Base-by-base conservation (phyloP, 305 asterid genomes). In the Lippia alba region DNA sequence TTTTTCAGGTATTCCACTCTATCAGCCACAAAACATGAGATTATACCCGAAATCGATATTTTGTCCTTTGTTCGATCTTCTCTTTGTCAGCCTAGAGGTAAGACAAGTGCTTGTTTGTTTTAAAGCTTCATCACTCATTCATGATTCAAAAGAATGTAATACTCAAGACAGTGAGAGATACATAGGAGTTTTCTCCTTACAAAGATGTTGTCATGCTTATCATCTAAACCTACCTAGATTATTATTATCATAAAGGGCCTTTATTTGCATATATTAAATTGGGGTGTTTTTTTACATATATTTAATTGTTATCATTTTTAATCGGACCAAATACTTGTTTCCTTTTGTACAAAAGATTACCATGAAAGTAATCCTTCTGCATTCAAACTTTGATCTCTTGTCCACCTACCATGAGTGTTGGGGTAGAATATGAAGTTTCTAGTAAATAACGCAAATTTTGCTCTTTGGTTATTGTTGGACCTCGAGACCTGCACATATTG, bases 1-100 rank as follows among this genome's bases (percentile, higher is more conserved):
- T 67, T 74, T 86, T 85, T 78, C 98, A 91, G 98, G 88, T 86
- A 83, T 82, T 86, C 92, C 30, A 80, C 94, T 41, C 62, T 79
- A 55, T 58, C 91, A 39, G 67, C 79, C 64, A 65, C 72, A 61
- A 71, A 76, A 40, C 75, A 18, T 56, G 71, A 78, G 71, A 61
- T 50, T 58, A 76, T 60, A 53, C 54, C 81, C 2, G 74, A 74
- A 10, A 74, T 32, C 40, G 84, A 85, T 73, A 71, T 89, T 33
- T 62, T 86, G 57, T 82, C 94, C 51, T 81, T 85, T 72, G 70
- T 94, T 73, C 82, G 75, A 62, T 85, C 87, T 54, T 71, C 85
- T 41, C 80, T 91, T 66, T 80, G 84, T 69, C 79, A 83, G 83
- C 88, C 80, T 70, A 79, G 76, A 84, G 97, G 97, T 89, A 70